Conservation (phyloP, 495 filamentous ascomycete genomes). For the Penicillium tannophilum region DNA sequence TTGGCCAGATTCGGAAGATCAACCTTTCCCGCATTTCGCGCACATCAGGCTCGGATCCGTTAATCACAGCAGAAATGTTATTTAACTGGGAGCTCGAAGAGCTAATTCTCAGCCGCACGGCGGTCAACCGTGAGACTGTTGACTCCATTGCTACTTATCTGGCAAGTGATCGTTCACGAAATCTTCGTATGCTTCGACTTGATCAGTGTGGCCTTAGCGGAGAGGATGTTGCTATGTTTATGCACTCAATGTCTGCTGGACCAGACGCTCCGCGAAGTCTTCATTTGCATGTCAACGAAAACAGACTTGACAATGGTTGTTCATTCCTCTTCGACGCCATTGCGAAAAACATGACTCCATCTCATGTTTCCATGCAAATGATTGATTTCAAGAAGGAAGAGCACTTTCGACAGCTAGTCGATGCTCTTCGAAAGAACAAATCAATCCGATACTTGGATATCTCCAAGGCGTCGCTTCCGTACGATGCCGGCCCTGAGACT, state of each 20-base stretch:
- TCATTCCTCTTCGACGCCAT: slow-evolving; percentile 71
- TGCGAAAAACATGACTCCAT: slow-evolving; percentile 62
- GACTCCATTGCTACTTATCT: slow-evolving; percentile 66
- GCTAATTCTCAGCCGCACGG: slow-evolving; percentile 65
- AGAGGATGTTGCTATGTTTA: slow-evolving; percentile 72
- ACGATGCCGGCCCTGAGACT: slow-evolving; percentile 72
- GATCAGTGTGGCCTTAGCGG: slow-evolving; percentile 82
- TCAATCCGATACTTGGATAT: slow-evolving; percentile 82
- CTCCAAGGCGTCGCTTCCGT: slow-evolving; percentile 82
- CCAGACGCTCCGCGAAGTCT: slow-evolving; percentile 61
- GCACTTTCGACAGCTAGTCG: slow-evolving; percentile 72
- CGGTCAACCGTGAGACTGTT: slow-evolving; percentile 57
- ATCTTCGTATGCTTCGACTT: slow-evolving; percentile 68
- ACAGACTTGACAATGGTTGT: slow-evolving; percentile 74
- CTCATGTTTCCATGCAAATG: slow-evolving; percentile 77
- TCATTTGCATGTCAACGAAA: slow-evolving; percentile 79
- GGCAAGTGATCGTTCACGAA: slow-evolving; percentile 61
- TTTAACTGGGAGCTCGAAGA: slow-evolving; percentile 77
- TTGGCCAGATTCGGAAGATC: slow-evolving; percentile 70
- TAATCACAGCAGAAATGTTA: slow-evolving; percentile 67
- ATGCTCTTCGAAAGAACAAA: slow-evolving; percentile 70
- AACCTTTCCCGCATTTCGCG: slow-evolving; percentile 69
- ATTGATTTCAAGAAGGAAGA: slow-evolving; percentile 80
- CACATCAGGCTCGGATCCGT: slow-evolving; percentile 62
- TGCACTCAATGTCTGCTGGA: slow-evolving; percentile 66